A percentile compares a stretch with the other conserved stretches of the same genome.
Evolutionary conservation across 768 basidiomycete genomes (phyloP).

Genomic region (Pisolithus tinctorius): DNA sequence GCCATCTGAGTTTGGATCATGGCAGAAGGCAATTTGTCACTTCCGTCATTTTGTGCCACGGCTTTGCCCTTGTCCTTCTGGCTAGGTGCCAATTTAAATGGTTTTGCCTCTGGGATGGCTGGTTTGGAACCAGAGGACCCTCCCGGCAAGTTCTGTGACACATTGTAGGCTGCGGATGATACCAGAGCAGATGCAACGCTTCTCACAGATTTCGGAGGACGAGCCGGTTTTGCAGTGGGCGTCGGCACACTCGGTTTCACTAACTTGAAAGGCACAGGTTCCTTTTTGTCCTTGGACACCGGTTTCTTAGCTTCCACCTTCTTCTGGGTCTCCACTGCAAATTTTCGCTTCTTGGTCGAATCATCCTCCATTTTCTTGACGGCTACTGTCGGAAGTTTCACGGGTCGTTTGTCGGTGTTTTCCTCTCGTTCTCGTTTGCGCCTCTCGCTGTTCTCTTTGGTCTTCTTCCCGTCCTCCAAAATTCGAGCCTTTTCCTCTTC

Average conservation of each 20-base stretch:
- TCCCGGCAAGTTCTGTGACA: slow-evolving; percentile 26
- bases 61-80: slow-evolving; percentile 47
- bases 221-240: slow-evolving; percentile 15
- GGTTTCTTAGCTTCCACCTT: slow-evolving; percentile 57
- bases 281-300: slow-evolving; percentile 48
- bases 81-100: slow-evolving; percentile 31
- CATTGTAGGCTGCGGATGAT: slow-evolving; percentile 35
- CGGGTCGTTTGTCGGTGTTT: slow-evolving; percentile 57
- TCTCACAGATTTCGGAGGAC: slow-evolving; percentile 32
- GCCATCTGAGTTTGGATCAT: slow-evolving; percentile 62
- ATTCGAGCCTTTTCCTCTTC: slow-evolving; percentile 66
- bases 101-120: slow-evolving; percentile 25
- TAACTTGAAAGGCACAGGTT: slow-evolving; percentile 21
- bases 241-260: slow-evolving; percentile 24
- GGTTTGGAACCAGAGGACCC: slow-evolving; percentile 25
- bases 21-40: slow-evolving; percentile 51
- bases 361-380: slow-evolving; percentile 76
- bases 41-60: slow-evolving; percentile 41
- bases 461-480: slow-evolving; percentile 62
- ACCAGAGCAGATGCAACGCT: slow-evolving; percentile 25
- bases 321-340: slow-evolving; percentile 45
- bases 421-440: slow-evolving; percentile 82
- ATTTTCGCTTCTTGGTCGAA: slow-evolving; percentile 62
- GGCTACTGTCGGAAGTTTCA: slow-evolving; percentile 34
- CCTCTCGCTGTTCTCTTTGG: slow-evolving; percentile 67